Evolutionary conservation across 345 rosid species (phyloP).

Genomic region (Boechera stricta): DNA sequence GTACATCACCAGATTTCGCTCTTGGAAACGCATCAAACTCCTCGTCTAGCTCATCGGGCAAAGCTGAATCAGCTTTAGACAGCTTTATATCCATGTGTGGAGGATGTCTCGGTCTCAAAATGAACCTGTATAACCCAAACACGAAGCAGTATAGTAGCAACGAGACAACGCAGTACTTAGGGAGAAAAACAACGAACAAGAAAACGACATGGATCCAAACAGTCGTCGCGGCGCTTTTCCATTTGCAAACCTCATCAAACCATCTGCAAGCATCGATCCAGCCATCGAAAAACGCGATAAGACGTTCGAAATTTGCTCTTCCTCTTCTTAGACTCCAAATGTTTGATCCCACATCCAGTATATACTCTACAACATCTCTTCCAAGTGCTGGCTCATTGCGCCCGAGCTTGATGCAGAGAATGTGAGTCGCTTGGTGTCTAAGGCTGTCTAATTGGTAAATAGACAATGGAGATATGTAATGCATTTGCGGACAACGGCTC

Average conservation of each 20-base stretch:
- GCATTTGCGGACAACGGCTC: conserved; percentile 54
- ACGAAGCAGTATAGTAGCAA: conserved; percentile 50
- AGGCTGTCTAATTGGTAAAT: conserved; percentile 48
- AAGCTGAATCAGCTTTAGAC: conserved; percentile 44
- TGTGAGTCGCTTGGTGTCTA: conserved; percentile 53
- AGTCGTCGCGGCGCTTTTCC: conserved; percentile 49
- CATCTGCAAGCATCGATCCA: conserved; percentile 35
- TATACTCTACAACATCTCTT: conserved; percentile 50
- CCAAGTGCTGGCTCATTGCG: conserved; percentile 49
- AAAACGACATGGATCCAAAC: conserved; percentile 53
- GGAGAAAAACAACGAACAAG: conserved; percentile 52
- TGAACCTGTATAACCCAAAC: conserved; percentile 52
- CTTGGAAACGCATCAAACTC: conserved; percentile 47
- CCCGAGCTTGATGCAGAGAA: conserved; percentile 43
- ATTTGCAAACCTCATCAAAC: conserved; percentile 47
- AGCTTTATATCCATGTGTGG: conserved; percentile 49
- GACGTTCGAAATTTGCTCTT: conserved; percentile 44
- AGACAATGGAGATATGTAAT: conserved; percentile 49
- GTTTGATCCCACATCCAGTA: conserved; percentile 45
- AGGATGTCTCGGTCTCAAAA: conserved; percentile 50
- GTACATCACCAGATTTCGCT: conserved; percentile 29
- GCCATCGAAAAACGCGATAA: conserved; percentile 20
- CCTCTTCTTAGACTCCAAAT: conserved; percentile 48
- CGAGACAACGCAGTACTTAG: conserved; percentile 28
- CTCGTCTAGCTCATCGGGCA: conserved; percentile 44